Conservation (phyloP, 495 filamentous ascomycete species). For the Tuber calosporum region DNA sequence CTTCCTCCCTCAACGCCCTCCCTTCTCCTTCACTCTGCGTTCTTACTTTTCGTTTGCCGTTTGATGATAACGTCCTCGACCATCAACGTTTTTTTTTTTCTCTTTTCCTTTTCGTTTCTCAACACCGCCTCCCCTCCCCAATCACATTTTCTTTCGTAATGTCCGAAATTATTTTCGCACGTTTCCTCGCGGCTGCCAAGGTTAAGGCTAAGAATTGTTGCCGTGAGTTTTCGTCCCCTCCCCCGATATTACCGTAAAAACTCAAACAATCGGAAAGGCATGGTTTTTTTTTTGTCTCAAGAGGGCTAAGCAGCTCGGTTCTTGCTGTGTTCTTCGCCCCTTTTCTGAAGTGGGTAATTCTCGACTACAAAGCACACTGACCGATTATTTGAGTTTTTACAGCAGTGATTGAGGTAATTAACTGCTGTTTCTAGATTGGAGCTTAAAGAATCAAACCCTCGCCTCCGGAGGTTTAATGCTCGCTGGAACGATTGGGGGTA, state of each 20-base stretch:
- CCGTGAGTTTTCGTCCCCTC: background rate
- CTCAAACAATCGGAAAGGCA: too few relatives aligned
- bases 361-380: background rate
- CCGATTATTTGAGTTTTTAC: background rate
- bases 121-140: background rate
- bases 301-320: too few relatives aligned
- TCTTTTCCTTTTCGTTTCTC: background rate
- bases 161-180: background rate
- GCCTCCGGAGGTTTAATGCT: background rate
- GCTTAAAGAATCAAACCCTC: background rate
- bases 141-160: background rate
- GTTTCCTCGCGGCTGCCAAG: background rate
- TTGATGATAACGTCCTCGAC: background rate
- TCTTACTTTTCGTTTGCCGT: background rate
- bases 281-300: too few relatives aligned
- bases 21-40: background rate
- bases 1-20: background rate
- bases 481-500: background rate
- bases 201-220: background rate
- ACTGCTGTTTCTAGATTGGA: background rate
- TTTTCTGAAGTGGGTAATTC: background rate
- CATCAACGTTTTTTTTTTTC: background rate
- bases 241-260: too few relatives aligned
- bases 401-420: background rate
- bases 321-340: too few relatives aligned